phyloP scores from a whole-genome alignment of 495 filamentous ascomycete species.

The Aspergillus diversus region DNA sequence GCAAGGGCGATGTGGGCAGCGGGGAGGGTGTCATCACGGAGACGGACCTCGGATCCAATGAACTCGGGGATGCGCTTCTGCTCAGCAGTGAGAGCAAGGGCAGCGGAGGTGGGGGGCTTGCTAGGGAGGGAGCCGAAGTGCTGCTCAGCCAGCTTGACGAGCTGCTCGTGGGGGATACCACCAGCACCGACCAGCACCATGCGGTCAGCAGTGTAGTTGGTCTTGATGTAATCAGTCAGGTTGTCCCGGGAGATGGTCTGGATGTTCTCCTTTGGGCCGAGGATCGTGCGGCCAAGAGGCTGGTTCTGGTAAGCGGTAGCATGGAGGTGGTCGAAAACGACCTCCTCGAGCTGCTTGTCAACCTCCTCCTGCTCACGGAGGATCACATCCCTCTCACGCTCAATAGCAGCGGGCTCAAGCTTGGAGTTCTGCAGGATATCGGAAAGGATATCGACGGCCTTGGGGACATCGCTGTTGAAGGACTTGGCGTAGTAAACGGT shows the following conservation, averaged over 20 bases:
- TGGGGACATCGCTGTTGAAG: constrained; percentile 95
- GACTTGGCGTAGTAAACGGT: constrained; percentile 99
- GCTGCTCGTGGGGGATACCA: constrained; percentile 88
- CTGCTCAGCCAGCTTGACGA: constrained; percentile 96
- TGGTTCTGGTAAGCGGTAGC: constrained; percentile 96
- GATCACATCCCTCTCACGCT: constrained; percentile 97
- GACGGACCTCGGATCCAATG: constrained; percentile 90
- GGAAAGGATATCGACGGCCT: constrained; percentile 94
- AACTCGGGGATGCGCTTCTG: constrained; percentile 91
- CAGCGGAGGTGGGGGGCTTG: constrained; percentile 70
- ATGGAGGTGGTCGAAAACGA: constrained; percentile 99
- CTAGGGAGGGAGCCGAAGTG: constrained; percentile 81
- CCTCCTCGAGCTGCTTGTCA: constrained; percentile 98
- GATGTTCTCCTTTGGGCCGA: constrained; percentile 98
- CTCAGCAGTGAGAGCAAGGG: constrained; percentile 62
- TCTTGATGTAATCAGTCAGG: constrained; percentile 93
- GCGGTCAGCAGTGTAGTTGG: constrained; percentile 98
- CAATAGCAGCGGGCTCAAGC: constrained; percentile 88
- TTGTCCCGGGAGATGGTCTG: constrained; percentile 89
- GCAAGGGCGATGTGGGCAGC: constrained; percentile 98
- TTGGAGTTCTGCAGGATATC: constrained; percentile 99
- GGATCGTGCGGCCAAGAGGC: constrained; percentile 95
- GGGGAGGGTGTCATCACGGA: constrained; percentile 94
- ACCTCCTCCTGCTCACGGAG: constrained; percentile 99
- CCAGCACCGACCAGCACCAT: constrained; percentile 98